These are phyloP conservation scores for Samsoniella hepiali DNA, from an alignment of 2,329 filamentous ascomycete genomes.

Conservation along the genomic window DNA sequence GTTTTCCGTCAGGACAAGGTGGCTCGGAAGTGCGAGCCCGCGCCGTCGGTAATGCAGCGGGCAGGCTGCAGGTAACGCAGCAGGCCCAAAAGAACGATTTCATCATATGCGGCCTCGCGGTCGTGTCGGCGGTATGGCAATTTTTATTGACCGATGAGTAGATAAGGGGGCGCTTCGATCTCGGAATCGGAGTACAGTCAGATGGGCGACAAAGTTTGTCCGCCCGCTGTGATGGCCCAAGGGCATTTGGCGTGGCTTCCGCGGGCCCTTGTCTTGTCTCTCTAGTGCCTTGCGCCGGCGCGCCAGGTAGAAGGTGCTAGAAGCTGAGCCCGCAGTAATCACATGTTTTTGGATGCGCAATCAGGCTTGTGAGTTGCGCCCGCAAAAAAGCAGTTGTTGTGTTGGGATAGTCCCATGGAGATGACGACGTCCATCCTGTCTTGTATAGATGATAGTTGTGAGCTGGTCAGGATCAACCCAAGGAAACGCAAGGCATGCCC, in stretches of 20 bases:
- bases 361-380: background rate
- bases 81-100: background rate
- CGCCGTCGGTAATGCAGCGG: background rate
- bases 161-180: background rate
- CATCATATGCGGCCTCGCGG: background rate
- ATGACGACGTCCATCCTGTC: background rate
- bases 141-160: background rate
- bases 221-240: background rate
- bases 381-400: background rate
- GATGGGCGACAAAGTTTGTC: background rate
- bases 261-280: background rate
- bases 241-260: slow-evolving; percentile 5
- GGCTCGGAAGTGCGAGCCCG: slow-evolving; percentile 13
- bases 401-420: too few relatives aligned
- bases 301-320: slow-evolving; percentile 1
- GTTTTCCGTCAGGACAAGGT: background rate
- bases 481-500: background rate
- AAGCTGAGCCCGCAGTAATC: background rate
- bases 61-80: background rate
- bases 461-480: background rate
- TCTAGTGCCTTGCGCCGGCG: background rate
- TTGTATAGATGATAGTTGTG: background rate
- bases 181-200: slow-evolving; percentile 18
- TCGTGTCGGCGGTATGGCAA: background rate
- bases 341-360: background rate